Conservation (phyloP, 2,329 filamentous ascomycete genomes). For the Colletotrichum australisinense region DNA sequence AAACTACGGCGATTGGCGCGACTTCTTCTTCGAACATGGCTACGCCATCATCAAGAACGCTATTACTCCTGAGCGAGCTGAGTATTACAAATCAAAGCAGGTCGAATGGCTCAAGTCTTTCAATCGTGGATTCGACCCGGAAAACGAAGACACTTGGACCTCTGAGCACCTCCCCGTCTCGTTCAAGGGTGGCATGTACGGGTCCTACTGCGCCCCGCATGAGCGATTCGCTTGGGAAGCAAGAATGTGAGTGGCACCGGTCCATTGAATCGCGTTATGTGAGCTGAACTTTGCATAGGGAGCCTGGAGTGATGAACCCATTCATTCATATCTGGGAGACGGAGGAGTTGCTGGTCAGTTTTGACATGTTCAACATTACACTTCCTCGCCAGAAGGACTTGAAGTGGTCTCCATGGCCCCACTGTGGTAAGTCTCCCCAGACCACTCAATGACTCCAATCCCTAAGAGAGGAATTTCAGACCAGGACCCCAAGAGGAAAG, state of each 20-base stretch:
- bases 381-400: constrained; percentile 44
- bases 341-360: constrained; percentile 41
- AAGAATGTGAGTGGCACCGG: constrained; percentile 37
- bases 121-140: constrained; percentile 50
- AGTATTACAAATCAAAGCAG: constrained; percentile 52
- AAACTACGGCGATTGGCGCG: constrained; percentile 47
- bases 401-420: constrained; percentile 25
- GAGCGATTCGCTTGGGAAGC: constrained; percentile 58
- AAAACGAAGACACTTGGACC: constrained; percentile 53
- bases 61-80: constrained; percentile 49
- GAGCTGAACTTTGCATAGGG: constrained; percentile 22
- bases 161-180: constrained; percentile 54
- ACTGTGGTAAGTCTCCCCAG: not conserved
- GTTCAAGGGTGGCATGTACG: constrained; percentile 58
- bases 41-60: constrained; percentile 54
- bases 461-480: constrained; percentile 40
- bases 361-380: constrained; percentile 52
- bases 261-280: not conserved
- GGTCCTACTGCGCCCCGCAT: constrained; percentile 50
- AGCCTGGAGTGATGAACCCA: constrained; percentile 52
- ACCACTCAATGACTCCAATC: fast-evolving
- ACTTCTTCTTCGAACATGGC: constrained; percentile 54
- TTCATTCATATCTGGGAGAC: constrained; percentile 55
- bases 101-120: constrained; percentile 57
- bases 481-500: constrained; percentile 46